Evolutionary conservation across 768 basidiomycete genomes (phyloP), one percentile per base, ranked within the genome.

Genomic region (Sarcodon sp.): DNA sequence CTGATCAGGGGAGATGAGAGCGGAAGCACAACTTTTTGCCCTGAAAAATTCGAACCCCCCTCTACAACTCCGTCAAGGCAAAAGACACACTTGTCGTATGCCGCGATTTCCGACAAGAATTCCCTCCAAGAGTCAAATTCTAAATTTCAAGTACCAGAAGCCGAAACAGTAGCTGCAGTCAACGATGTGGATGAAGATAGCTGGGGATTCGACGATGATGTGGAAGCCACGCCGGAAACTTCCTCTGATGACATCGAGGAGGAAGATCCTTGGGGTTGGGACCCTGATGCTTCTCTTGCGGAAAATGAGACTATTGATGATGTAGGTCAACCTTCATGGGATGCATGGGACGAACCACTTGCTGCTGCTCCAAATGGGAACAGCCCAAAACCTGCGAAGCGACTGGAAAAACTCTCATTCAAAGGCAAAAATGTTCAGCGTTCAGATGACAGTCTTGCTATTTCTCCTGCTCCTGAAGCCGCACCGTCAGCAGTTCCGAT

Each of bases 201-300:
- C 18, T 76, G 74, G 77, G 74, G 72, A 33, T 72, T 79, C 21
- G 53, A 51, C 12, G 51, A 53, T 45, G 51, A 53, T 37, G 37
- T 50, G 37, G 52, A 50, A 1, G 15, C 43, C 4, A 46, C 50
- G 27, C 45, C 57, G 4, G 70, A 70, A 35, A 31, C 44, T 3
- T 45, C 11, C 8, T 44, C 46, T 8, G 51, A 32, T 3, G 54
- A 55, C 7, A 58, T 57, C 11, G 73, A 76, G 53, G 62, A 76
- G 7, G 66, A 62, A 12, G 79, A 82, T 54, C 77, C 83, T 0
- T 89, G 87, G 87, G 87, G 80, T 2, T 87, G 79, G 79, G 79
- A 85, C 35, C 77, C 79, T 37, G 77, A 77, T 32, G 69, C 69
- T 10, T 68, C 62, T 43, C n/a, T n/a, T n/a, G 52, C 47, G 10